These are phyloP conservation scores for Sporothrix curviconia DNA, from an alignment of 2,329 filamentous ascomycete genomes.

Conservation along the genomic window DNA sequence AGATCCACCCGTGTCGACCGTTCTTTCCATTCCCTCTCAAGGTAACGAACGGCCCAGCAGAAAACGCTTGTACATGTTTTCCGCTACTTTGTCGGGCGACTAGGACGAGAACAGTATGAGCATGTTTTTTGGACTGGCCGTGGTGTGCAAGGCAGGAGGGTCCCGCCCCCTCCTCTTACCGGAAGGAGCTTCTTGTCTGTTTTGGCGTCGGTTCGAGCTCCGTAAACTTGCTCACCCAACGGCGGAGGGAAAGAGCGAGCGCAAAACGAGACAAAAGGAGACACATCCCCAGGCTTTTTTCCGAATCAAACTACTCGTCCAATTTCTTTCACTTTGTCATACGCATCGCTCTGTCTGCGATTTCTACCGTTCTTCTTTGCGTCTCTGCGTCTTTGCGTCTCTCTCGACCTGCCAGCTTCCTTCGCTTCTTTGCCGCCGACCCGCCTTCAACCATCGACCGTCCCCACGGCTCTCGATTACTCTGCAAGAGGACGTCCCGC, in stretches of 20 bases:
- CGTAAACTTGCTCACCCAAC: slow-evolving; percentile 7
- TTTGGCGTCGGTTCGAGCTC: not conserved
- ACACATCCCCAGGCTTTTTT: not conserved
- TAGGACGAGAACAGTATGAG: not conserved
- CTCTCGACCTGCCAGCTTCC: not conserved
- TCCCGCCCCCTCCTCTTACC: not conserved
- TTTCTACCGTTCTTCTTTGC: not conserved
- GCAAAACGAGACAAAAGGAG: not conserved
- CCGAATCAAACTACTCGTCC: not conserved
- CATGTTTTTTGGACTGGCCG: not conserved
- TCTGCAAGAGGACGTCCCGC: not conserved
- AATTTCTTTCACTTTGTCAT: not conserved
- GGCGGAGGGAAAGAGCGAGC: not conserved
- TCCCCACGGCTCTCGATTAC: not conserved
- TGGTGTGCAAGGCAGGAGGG: not conserved
- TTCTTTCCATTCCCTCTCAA: too few species aligned
- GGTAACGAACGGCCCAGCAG: not conserved
- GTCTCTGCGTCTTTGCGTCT: not conserved
- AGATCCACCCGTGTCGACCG: not conserved
- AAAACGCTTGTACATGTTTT: not conserved
- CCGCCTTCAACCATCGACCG: not conserved
- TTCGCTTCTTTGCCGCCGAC: slow-evolving; percentile 5
- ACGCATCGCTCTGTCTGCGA: too few species aligned
- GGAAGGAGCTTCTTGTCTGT: not conserved
- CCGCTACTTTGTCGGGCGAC: not conserved